phyloP scores from a whole-genome alignment of 225 moss, liverwort and hornwort genomes.

The Polytrichum commune region DNA sequence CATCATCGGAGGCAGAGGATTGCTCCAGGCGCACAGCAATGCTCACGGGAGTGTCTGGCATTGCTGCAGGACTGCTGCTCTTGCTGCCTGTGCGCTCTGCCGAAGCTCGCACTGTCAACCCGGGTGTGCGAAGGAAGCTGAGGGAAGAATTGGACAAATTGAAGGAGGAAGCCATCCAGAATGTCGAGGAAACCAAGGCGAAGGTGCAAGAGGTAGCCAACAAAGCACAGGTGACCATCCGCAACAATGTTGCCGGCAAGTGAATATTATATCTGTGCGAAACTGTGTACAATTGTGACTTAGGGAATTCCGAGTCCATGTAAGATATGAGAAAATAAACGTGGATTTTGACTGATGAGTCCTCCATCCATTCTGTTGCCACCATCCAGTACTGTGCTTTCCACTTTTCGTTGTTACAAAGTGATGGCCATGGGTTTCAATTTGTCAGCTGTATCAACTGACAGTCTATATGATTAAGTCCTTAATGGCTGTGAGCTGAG shows the following conservation, averaged over 20 bases:
- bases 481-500: neutral
- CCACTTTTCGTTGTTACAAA: too few species aligned
- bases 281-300: neutral
- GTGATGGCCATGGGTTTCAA: too few species aligned
- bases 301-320: neutral
- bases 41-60: slow-evolving; percentile 17
- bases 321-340: slow-evolving; percentile 3
- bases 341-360: neutral
- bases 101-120: slow-evolving; percentile 25
- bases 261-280: neutral
- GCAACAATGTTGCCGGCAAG: slow-evolving; percentile 17
- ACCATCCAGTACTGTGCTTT: neutral
- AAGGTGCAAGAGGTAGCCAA: slow-evolving; percentile 6
- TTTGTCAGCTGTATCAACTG: neutral
- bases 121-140: slow-evolving; percentile 23
- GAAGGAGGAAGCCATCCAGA: slow-evolving; percentile 18
- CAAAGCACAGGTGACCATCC: neutral
- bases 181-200: slow-evolving; percentile 20
- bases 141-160: slow-evolving; percentile 27
- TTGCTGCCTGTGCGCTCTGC: slow-evolving; percentile 31
- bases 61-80: slow-evolving; percentile 23
- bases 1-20: slow-evolving; percentile 11
- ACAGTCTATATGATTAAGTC: too few species aligned
- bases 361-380: neutral
- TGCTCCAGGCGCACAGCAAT: slow-evolving; percentile 33